Percentiles rank a stretch among this genome's conserved stretches.
phyloP scores from a whole-genome alignment of 1,284 basidiomycete genomes.

The Neonothopanus nambi region DNA sequence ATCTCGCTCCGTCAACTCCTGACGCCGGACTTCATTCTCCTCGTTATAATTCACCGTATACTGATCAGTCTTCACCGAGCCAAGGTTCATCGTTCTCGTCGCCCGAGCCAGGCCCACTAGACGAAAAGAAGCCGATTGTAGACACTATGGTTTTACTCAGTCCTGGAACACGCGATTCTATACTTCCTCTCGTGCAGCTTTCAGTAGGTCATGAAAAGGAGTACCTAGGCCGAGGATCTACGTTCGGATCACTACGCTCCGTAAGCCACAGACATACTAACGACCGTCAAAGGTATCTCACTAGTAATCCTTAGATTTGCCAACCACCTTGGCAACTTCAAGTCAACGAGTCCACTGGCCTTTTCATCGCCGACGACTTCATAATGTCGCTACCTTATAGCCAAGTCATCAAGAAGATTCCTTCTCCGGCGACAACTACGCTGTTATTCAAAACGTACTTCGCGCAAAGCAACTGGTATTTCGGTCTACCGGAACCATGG shows the following conservation, averaged over 20 bases:
- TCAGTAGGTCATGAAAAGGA: constrained; percentile 43
- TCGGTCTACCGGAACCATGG: constrained; percentile 50
- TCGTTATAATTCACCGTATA: constrained; percentile 4
- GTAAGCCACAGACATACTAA: constrained; percentile 26
- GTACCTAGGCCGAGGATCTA: constrained; percentile 38
- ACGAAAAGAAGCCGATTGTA: background rate
- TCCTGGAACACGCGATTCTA: background rate
- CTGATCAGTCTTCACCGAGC: constrained; percentile 17
- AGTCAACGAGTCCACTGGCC: background rate
- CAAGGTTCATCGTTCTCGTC: constrained; percentile 23
- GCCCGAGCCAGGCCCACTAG: constrained; percentile 19
- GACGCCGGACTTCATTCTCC: constrained; percentile 14
- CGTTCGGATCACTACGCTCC: constrained; percentile 37
- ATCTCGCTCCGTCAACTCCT: constrained; percentile 3
- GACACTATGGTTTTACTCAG: background rate
- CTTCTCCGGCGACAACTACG: constrained; percentile 20
- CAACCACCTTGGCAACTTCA: background rate
- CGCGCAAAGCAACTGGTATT: constrained; percentile 48
- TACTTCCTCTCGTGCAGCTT: constrained; percentile 24
- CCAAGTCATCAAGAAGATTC: constrained; percentile 31
- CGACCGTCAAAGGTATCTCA: background rate
- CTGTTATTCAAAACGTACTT: constrained; percentile 43
- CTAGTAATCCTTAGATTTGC: background rate
- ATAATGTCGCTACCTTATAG: constrained; percentile 37
- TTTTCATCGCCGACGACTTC: constrained; percentile 19